A percentile compares a stretch with the other conserved stretches of the same genome.
phyloP scores from a whole-genome alignment of 2,329 filamentous ascomycete species.

The Chaetoscypha palmicola region DNA sequence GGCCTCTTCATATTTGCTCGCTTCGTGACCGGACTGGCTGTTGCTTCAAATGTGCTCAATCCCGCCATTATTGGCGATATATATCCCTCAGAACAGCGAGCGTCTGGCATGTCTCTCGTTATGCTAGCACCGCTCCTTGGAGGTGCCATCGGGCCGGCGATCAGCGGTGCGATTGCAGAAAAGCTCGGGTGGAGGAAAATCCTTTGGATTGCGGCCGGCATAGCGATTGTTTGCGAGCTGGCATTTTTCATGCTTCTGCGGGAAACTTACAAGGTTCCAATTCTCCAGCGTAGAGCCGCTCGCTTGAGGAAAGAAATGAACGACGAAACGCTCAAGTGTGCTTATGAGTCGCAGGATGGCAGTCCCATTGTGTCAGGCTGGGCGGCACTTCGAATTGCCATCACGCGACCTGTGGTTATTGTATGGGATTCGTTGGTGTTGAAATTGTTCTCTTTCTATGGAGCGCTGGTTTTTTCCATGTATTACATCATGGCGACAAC shows the following conservation, averaged over 20 bases:
- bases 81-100: conserved; percentile 40
- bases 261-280: conserved; percentile 55
- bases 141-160: conserved; percentile 30
- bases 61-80: conserved; percentile 41
- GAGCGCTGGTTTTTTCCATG: conserved; percentile 36
- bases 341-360: conserved; percentile 44
- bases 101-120: conserved; percentile 33
- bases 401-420: conserved; percentile 36
- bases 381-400: conserved; percentile 31
- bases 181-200: conserved; percentile 45
- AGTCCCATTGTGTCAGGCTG: conserved; percentile 35
- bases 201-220: conserved; percentile 41
- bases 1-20: conserved; percentile 37
- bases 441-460: conserved; percentile 37
- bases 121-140: conserved; percentile 30
- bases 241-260: conserved; percentile 37
- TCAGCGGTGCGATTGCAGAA: conserved; percentile 36
- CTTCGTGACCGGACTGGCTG: conserved; percentile 29
- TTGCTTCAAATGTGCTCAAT: conserved; percentile 32
- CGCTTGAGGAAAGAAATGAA: conserved; percentile 42
- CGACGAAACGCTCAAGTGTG: conserved; percentile 33
- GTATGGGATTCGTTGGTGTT: conserved; percentile 45
- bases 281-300: conserved; percentile 39
- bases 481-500: conserved; percentile 42
- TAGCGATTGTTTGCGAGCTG: conserved; percentile 37